phyloP scores from a whole-genome alignment of 495 filamentous ascomycete species.

The Podospora pseudopauciseta region DNA sequence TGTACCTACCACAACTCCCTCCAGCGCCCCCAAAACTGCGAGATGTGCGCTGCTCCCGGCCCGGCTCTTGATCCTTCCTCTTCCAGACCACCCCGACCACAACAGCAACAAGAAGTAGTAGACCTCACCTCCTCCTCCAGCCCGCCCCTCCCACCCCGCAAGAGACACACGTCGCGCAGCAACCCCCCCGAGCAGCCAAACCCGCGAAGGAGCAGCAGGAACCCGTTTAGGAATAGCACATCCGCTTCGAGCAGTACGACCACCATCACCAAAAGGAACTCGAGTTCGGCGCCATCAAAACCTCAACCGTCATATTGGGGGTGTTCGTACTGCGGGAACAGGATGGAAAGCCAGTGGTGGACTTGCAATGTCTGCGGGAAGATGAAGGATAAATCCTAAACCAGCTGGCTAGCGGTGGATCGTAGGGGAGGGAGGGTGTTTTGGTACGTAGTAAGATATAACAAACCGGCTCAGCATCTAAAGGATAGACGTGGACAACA shows the following conservation, averaged over 20 bases:
- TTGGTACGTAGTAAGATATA: no score
- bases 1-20: constrained; percentile 82
- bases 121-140: constrained; percentile 28
- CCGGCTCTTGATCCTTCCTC: constrained; percentile 31
- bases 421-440: no score
- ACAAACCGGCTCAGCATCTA: no score
- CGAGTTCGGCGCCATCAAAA: constrained; percentile 32
- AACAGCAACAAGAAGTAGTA: constrained; percentile 17
- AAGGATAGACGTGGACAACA: no score
- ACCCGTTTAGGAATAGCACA: constrained; percentile 12
- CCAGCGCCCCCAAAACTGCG: constrained; percentile 62
- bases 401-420: background rate
- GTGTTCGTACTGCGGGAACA: constrained; percentile 61
- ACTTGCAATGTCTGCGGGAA: constrained; percentile 66
- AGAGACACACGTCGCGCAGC: constrained; percentile 20
- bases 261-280: constrained; percentile 19
- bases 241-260: constrained; percentile 10
- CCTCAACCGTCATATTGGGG: constrained; percentile 65
- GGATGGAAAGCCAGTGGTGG: constrained; percentile 73
- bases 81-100: background rate
- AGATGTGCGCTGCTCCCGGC: constrained; percentile 69
- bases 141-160: constrained; percentile 8
- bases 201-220: constrained; percentile 12
- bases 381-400: constrained; percentile 58
- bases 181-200: constrained; percentile 12